Conservation (phyloP, 2,329 filamentous ascomycete genomes). For the Hortaea werneckii region DNA sequence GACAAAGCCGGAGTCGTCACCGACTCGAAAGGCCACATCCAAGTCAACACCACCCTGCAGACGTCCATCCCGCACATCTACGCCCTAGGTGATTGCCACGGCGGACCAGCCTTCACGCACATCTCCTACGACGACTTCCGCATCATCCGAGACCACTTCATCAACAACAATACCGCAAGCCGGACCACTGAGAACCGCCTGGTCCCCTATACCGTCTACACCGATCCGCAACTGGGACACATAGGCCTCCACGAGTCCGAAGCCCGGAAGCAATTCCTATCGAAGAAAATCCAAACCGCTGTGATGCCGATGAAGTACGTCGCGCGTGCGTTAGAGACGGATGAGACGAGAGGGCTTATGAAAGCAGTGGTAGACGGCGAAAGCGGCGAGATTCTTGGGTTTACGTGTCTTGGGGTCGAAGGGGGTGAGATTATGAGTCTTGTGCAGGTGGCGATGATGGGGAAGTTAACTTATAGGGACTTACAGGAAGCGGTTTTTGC, state of each 20-base stretch:
- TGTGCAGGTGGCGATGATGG: conserved; percentile 45
- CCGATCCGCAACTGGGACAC: conserved; percentile 44
- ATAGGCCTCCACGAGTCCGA: conserved; percentile 40
- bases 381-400: conserved; percentile 41
- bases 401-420: conserved; percentile 42
- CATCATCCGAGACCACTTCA: conserved; percentile 39
- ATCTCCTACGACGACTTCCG: conserved; percentile 48
- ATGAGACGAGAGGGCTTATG: conserved; percentile 43
- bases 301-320: conserved; percentile 45
- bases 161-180: conserved; percentile 17
- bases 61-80: conserved; percentile 37
- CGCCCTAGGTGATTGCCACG: conserved; percentile 44
- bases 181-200: conserved; percentile 24
- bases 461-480: conserved; percentile 35
- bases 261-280: conserved; percentile 20
- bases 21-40: conserved; percentile 35
- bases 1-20: conserved; percentile 32
- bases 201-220: conserved; percentile 43
- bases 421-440: conserved; percentile 46
- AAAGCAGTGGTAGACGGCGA: conserved; percentile 42
- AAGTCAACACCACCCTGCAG: conserved; percentile 35
- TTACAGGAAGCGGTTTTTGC: conserved; percentile 40
- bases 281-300: conserved; percentile 29
- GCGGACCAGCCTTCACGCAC: conserved; percentile 45
- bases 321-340: conserved; percentile 42